Evolutionary conservation across 176 grass and related monocot species (phyloP), one percentile per base, ranked within the genome.

Genomic region (Avena sativa): DNA sequence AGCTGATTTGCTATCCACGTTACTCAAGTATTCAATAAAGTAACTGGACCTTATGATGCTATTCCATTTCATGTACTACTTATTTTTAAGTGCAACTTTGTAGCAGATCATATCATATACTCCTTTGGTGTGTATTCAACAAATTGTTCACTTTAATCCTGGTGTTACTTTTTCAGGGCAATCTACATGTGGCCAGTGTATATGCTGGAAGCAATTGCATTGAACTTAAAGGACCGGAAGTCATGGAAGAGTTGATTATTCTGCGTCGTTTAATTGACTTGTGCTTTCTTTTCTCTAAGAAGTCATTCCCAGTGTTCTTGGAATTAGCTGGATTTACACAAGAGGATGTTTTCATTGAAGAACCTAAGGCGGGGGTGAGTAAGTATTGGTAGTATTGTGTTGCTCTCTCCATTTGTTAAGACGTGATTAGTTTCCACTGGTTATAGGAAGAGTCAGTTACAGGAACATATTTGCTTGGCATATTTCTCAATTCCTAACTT

Each of bases 201-300:
- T 99, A 89, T 91, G 92, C 97, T 79, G 94, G 94, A 89, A 91
- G 66, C 65, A 85, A 96, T 71, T 99, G 97, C 48, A 71, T 89
- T 81, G 81, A 99, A 71, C 76, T 99, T 25, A 83, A 91, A 81
- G 92, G 90, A 60, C 66, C 83, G 81, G 83, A 91, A 78, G 90
- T 99, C 50, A 91, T 99, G 92, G 82, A 88, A 51, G 88, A 96
- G 59, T 70, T 99, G 62, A 96, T 96, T 85, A 79, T 94, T 81
- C 64, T 96, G 76, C 76, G 88, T 66, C 95, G 94, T 21, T 89
- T 99, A 74, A 95, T 99, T 21, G 90, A 92, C 8, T 40, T 96
- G 2, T 96, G 97, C 72, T 94, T 94, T 74, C 85, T 96, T 76
- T 99, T 99, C 89, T 96, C 97, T 40, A 99, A 96, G 87, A 96